phyloP scores from a whole-genome alignment of 148 eudicot species.

The Rhododendron molle region DNA sequence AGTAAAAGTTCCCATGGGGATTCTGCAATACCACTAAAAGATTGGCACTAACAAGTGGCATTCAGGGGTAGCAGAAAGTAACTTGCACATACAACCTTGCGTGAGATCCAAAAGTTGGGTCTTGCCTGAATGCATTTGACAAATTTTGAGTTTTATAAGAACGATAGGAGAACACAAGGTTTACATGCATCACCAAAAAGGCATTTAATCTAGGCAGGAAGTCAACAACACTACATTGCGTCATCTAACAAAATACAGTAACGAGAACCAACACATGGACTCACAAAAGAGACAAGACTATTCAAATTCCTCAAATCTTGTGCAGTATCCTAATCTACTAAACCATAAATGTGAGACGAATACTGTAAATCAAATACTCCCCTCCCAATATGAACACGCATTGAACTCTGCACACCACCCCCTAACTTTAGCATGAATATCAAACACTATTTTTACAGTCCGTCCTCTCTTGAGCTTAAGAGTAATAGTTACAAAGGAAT shows the following conservation, averaged over 20 bases:
- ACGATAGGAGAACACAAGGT: not conserved
- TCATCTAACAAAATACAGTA: not conserved
- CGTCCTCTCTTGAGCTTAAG: not conserved
- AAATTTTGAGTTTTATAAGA: not conserved
- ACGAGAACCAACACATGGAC: not conserved
- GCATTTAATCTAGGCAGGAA: not conserved
- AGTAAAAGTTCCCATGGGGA: not conserved
- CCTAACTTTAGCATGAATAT: not conserved
- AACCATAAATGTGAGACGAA: not conserved
- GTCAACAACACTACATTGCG: not conserved
- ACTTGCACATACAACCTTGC: not conserved
- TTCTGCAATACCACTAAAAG: not conserved
- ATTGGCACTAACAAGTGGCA: not conserved
- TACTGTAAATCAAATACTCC: not conserved
- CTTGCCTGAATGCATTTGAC: not conserved
- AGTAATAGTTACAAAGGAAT: not conserved
- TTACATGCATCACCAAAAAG: not conserved
- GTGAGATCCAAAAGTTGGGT: not conserved
- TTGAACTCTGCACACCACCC: not conserved
- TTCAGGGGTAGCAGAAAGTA: not conserved
- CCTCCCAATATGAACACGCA: not conserved
- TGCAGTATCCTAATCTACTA: not conserved
- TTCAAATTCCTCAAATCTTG: not conserved
- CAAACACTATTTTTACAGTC: not conserved
- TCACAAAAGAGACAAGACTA: not conserved